A percentile compares a stretch with the other conserved stretches of the same genome.
Conservation (phyloP, 2,329 filamentous ascomycete species). For the Endoconidiophora polonica region DNA sequence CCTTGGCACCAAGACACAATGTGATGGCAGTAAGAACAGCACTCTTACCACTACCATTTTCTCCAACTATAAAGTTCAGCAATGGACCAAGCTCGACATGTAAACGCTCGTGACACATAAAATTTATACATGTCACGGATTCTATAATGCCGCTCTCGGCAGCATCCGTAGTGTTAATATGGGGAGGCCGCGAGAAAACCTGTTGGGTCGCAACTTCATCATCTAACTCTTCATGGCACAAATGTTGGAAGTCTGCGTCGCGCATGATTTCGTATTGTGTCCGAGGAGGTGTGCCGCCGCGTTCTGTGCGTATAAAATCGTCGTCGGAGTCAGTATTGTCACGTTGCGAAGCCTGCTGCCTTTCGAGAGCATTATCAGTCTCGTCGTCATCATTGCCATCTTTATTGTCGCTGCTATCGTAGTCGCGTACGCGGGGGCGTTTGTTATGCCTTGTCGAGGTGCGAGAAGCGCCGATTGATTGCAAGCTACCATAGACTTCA, state of each 20-base stretch:
- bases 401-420: background rate
- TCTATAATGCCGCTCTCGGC: slow-evolving; percentile 79
- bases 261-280: slow-evolving; percentile 47
- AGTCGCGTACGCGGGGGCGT: background rate
- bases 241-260: slow-evolving; percentile 41
- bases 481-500: background rate
- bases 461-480: background rate
- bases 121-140: slow-evolving; percentile 73
- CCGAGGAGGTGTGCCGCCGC: slow-evolving; percentile 25
- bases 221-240: slow-evolving; percentile 39
- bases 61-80: slow-evolving; percentile 95
- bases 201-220: slow-evolving; percentile 50
- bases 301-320: slow-evolving; percentile 18
- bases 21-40: slow-evolving; percentile 86
- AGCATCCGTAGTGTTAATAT: slow-evolving; percentile 49
- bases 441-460: background rate
- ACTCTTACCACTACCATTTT: slow-evolving; percentile 96
- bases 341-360: background rate
- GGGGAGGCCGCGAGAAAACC: slow-evolving; percentile 20
- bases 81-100: slow-evolving; percentile 75
- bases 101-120: slow-evolving; percentile 85
- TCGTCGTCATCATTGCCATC: background rate
- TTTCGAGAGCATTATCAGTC: background rate
- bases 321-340: slow-evolving; percentile 18
- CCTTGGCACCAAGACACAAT: slow-evolving; percentile 87